Evolutionary conservation across 345 rosid genomes (phyloP).

Genomic region (Camelina laxa): DNA sequence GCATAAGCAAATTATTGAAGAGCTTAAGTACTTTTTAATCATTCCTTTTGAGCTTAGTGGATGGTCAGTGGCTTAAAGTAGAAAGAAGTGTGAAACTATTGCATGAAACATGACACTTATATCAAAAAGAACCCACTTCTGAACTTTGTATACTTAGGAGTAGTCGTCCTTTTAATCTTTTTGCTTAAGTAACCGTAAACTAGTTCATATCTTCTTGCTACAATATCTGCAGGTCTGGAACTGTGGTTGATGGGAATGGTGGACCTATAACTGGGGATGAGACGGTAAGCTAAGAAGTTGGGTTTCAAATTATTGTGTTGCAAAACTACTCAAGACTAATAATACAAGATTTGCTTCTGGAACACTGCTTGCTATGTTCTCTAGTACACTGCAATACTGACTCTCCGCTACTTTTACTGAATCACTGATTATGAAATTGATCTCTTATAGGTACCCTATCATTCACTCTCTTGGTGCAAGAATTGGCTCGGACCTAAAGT

Average conservation of each 20-base stretch:
- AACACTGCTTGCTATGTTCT: neutral
- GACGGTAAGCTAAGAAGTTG: slow-evolving; percentile 60
- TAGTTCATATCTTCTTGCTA: slow-evolving; percentile 31
- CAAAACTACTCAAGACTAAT: slow-evolving; percentile 4
- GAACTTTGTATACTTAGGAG: neutral
- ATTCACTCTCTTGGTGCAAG: slow-evolving; percentile 97
- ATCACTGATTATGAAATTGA: neutral
- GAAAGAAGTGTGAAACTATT: slow-evolving; percentile 9
- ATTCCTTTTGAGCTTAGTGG: slow-evolving; percentile 13
- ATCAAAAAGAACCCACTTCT: slow-evolving; percentile 5
- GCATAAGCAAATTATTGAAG: slow-evolving; percentile 10
- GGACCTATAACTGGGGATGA: slow-evolving; percentile 94
- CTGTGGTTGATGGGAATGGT: slow-evolving; percentile 84
- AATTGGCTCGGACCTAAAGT: slow-evolving; percentile 92
- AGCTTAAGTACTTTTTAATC: neutral
- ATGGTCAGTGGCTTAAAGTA: neutral
- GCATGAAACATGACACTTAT: slow-evolving; percentile 8
- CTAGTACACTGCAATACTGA: neutral
- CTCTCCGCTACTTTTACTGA: slow-evolving; percentile 5
- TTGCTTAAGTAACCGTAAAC: slow-evolving; percentile 2
- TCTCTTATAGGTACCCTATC: slow-evolving; percentile 77
- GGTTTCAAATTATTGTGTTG: slow-evolving; percentile 21
- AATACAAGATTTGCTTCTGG: slow-evolving; percentile 1
- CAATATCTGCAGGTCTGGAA: slow-evolving; percentile 77
- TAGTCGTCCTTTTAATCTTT: neutral